A percentile compares a stretch with the other conserved stretches of the same genome.
These are phyloP conservation scores for Hyparrhenia diplandra DNA, from an alignment of 176 grass and related monocot genomes.

Conservation along the genomic window DNA sequence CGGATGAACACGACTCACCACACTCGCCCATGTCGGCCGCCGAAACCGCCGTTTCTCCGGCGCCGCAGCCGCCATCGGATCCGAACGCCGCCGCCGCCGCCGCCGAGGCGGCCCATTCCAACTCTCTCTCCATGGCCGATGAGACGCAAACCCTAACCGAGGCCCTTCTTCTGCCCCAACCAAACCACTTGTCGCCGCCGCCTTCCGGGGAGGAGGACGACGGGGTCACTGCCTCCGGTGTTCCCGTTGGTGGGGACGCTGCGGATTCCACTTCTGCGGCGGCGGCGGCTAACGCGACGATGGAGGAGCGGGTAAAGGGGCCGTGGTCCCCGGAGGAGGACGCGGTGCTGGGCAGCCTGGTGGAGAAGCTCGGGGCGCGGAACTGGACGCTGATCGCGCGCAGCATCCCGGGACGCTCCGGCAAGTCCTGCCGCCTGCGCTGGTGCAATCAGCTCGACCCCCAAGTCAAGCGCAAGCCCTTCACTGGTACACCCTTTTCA, in stretches of 20 bases:
- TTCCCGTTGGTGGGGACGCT: background rate
- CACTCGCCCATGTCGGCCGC: conserved; percentile 35
- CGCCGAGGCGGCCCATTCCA: conserved; percentile 1
- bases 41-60: conserved; percentile 56
- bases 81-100: conserved; percentile 14
- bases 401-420: conserved; percentile 77
- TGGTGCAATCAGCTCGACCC: conserved; percentile 99
- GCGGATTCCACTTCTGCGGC: background rate
- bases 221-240: conserved; percentile 19
- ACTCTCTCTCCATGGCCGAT: background rate
- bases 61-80: conserved; percentile 30
- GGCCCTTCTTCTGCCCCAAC: conserved; percentile 5
- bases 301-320: conserved; percentile 75
- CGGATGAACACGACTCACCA: background rate
- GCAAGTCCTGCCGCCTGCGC: conserved; percentile 94
- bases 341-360: conserved; percentile 55
- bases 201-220: conserved; percentile 42
- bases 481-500: conserved; percentile 67
- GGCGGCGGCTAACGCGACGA: background rate
- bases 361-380: conserved; percentile 65
- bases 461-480: conserved; percentile 93
- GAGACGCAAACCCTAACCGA: background rate
- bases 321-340: conserved; percentile 93
- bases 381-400: conserved; percentile 88
- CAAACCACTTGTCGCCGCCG: conserved; percentile 21